These are phyloP conservation scores for Schwanniomyces vanrijiae DNA, from an alignment of 805 yeast genomes.

Conservation along the genomic window DNA sequence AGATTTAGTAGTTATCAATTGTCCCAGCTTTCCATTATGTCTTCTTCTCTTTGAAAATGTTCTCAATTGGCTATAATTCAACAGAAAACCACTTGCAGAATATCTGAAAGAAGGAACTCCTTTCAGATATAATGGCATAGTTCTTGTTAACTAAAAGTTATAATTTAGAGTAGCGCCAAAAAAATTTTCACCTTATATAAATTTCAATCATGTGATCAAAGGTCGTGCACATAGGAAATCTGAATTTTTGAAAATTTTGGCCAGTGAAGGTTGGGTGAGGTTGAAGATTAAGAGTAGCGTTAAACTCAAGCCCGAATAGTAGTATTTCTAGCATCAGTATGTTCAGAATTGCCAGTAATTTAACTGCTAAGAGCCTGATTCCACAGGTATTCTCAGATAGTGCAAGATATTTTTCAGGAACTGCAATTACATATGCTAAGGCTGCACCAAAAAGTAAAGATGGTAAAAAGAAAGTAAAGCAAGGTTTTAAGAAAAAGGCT, in stretches of 20 bases:
- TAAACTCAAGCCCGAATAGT: background rate
- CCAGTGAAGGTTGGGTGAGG: conserved; percentile 1
- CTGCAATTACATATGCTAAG: conserved; percentile 13
- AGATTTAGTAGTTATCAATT: conserved; percentile 1
- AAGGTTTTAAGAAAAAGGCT: conserved; percentile 18
- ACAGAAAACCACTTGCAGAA: conserved; percentile 1
- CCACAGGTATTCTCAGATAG: background rate
- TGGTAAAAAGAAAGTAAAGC: conserved; percentile 24
- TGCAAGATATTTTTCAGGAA: conserved; percentile 10
- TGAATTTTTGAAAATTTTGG: background rate
- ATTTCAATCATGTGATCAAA: background rate
- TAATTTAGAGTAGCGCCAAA: background rate
- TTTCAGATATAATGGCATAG: background rate
- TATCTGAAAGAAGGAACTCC: background rate
- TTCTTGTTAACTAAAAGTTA: background rate
- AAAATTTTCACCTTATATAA: conserved; percentile 1
- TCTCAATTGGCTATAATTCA: background rate
- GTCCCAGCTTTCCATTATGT: conserved; percentile 1
- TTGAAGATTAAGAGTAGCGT: background rate
- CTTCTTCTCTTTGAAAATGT: background rate
- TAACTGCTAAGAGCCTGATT: background rate
- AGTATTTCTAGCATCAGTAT: conserved; percentile 3
- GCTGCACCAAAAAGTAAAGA: conserved; percentile 16
- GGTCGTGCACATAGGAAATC: conserved; percentile 1
- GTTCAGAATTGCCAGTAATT: conserved; percentile 6